Percentiles rank a stretch among this genome's conserved stretches.
These are phyloP conservation scores for Phytophthora syringae DNA, from an alignment of 352 stramenopile genomes.

Conservation along the genomic window DNA sequence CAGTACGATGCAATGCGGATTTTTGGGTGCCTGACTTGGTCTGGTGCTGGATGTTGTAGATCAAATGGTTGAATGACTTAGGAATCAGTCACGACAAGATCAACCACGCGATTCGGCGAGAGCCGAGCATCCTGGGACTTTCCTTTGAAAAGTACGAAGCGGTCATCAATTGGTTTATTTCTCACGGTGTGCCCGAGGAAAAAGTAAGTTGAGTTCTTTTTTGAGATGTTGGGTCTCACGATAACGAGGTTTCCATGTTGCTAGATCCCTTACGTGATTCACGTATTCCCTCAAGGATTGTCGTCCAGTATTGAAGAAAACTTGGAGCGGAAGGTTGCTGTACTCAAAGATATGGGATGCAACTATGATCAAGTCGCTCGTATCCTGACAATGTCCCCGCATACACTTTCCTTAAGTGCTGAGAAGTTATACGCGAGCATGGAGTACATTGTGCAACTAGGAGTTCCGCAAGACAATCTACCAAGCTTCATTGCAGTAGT, in stretches of 20 bases:
- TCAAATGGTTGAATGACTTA: conserved; percentile 27
- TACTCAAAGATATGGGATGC: conserved; percentile 44
- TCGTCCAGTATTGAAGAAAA: conserved; percentile 43
- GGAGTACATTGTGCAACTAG: conserved; percentile 35
- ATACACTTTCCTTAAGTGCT: conserved; percentile 46
- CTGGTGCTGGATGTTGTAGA: background rate
- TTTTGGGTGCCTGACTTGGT: background rate
- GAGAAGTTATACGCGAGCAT: conserved; percentile 46
- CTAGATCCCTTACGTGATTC: conserved; percentile 65
- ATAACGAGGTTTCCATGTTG: no score
- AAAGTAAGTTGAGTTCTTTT: conserved; percentile 28
- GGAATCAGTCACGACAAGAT: conserved; percentile 37
- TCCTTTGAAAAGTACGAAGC: conserved; percentile 29
- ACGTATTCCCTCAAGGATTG: conserved; percentile 49
- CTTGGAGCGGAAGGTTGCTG: conserved; percentile 52
- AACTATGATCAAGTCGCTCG: conserved; percentile 42
- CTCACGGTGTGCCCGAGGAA: conserved; percentile 29
- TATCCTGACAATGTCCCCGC: conserved; percentile 48
- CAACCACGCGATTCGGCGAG: conserved; percentile 25
- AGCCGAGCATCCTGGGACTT: conserved; percentile 41
- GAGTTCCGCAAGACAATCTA: conserved; percentile 40
- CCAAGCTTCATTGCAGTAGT: conserved; percentile 40
- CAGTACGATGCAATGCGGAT: background rate
- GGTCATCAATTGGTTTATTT: conserved; percentile 41
- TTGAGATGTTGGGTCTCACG: background rate